phyloP scores from a whole-genome alignment of 2,329 filamentous ascomycete species.

The Aureobasidium lini region DNA sequence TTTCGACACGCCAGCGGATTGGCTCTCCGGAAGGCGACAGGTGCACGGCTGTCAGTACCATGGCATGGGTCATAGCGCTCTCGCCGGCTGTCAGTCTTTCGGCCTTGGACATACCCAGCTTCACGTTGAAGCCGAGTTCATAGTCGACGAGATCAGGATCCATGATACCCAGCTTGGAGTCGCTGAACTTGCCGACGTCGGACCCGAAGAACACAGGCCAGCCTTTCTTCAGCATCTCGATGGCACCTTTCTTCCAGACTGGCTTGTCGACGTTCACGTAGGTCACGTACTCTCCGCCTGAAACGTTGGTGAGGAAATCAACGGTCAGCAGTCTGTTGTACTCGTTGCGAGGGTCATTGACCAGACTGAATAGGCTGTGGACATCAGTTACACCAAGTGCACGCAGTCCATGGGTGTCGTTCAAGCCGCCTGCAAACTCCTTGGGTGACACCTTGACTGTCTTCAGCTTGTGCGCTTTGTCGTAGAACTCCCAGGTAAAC shows the following conservation, averaged over 20 bases:
- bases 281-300: slow-evolving; percentile 65
- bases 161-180: slow-evolving; percentile 65
- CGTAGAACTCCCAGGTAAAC: slow-evolving; percentile 77
- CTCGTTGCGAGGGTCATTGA: slow-evolving; percentile 76
- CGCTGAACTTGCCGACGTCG: slow-evolving; percentile 78
- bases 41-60: slow-evolving; percentile 84
- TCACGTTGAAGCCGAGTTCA: slow-evolving; percentile 73
- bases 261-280: slow-evolving; percentile 77
- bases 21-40: slow-evolving; percentile 58
- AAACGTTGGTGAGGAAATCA: slow-evolving; percentile 70
- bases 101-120: slow-evolving; percentile 66
- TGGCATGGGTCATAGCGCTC: slow-evolving; percentile 82
- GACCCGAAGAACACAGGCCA: slow-evolving; percentile 82
- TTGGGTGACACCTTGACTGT: slow-evolving; percentile 59
- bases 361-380: slow-evolving; percentile 66
- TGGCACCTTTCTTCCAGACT: slow-evolving; percentile 63
- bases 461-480: slow-evolving; percentile 58
- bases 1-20: slow-evolving; percentile 79
- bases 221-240: slow-evolving; percentile 70
- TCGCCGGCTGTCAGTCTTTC: slow-evolving; percentile 67
- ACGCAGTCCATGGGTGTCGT: slow-evolving; percentile 49
- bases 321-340: slow-evolving; percentile 68
- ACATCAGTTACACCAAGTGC: slow-evolving; percentile 54
- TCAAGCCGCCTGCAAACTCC: slow-evolving; percentile 64
- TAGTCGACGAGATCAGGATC: slow-evolving; percentile 72